Evolutionary conservation across 2,329 filamentous ascomycete species (phyloP).

Genomic region (Calonectria hawksworthii): DNA sequence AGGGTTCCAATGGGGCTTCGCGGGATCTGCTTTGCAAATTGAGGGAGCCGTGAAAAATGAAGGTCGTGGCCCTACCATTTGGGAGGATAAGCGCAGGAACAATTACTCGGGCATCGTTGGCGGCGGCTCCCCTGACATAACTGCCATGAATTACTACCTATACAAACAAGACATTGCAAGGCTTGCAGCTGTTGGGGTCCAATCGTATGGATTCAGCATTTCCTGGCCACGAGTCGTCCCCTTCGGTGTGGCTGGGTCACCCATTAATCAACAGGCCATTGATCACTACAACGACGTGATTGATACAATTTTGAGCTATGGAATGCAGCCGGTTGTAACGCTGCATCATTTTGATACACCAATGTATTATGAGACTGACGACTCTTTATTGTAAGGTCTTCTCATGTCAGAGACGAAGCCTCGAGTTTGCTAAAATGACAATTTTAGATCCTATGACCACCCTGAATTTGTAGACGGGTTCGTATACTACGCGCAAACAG

Average conservation of each 20-base stretch:
- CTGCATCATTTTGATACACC: slow-evolving; percentile 1
- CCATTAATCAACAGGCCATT: not conserved
- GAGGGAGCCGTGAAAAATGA: not conserved
- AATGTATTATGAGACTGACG: not conserved
- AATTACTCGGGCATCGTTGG: not conserved
- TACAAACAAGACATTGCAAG: not conserved
- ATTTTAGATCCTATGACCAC: not conserved
- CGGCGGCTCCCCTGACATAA: not conserved
- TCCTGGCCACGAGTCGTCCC: not conserved
- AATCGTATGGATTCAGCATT: not conserved
- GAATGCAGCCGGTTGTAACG: not conserved
- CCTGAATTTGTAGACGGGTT: not conserved
- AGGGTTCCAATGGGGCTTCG: not conserved
- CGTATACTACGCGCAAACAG: not conserved
- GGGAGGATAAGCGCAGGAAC: not conserved
- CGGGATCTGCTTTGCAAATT: not conserved
- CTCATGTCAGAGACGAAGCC: too few species aligned
- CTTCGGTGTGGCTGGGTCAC: not conserved
- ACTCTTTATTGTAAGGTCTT: not conserved
- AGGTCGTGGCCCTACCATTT: not conserved
- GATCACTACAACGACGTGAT: not conserved
- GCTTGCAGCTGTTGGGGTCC: not conserved
- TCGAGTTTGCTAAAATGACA: not conserved
- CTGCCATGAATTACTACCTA: not conserved
- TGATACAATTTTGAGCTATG: not conserved